Evolutionary conservation across 2,329 filamentous ascomycete species (phyloP).

Genomic region (Pyrenophora seminiperda): DNA sequence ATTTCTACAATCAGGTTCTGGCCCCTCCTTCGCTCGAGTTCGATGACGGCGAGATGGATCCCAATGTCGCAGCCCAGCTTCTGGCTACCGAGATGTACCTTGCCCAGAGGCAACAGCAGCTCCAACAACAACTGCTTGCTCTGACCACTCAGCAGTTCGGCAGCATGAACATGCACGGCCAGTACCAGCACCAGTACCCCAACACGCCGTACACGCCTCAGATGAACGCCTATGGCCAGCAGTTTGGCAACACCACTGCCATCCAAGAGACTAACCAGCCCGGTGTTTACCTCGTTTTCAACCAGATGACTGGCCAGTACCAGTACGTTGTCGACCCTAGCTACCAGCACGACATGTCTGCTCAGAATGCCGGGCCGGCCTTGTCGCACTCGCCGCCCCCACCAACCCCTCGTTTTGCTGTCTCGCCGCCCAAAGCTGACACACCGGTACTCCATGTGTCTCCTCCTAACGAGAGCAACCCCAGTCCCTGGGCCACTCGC

Average conservation of each 20-base stretch:
- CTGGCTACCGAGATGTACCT: slow-evolving; percentile 91
- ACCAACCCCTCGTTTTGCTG: slow-evolving; percentile 46
- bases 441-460: slow-evolving; percentile 76
- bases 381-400: slow-evolving; percentile 57
- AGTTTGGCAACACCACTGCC: slow-evolving; percentile 69
- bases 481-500: slow-evolving; percentile 59
- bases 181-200: slow-evolving; percentile 53
- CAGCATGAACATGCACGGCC: slow-evolving; percentile 68
- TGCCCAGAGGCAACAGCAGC: slow-evolving; percentile 89
- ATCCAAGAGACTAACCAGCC: slow-evolving; percentile 71
- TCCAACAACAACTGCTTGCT: slow-evolving; percentile 88
- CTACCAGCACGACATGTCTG: slow-evolving; percentile 50
- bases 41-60: slow-evolving; percentile 75
- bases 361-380: slow-evolving; percentile 32
- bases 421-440: slow-evolving; percentile 47
- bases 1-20: slow-evolving; percentile 81
- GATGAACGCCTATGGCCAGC: slow-evolving; percentile 67
- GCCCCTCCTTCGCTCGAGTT: slow-evolving; percentile 82
- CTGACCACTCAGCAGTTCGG: slow-evolving; percentile 64
- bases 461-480: slow-evolving; percentile 68
- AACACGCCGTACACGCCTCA: slow-evolving; percentile 60
- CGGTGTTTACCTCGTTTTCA: slow-evolving; percentile 81
- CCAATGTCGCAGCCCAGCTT: slow-evolving; percentile 83
- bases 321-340: slow-evolving; percentile 77
- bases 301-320: slow-evolving; percentile 83